These are phyloP conservation scores for Pythium vanterpoolii DNA, from an alignment of 352 stramenopile species.

Conservation along the genomic window DNA sequence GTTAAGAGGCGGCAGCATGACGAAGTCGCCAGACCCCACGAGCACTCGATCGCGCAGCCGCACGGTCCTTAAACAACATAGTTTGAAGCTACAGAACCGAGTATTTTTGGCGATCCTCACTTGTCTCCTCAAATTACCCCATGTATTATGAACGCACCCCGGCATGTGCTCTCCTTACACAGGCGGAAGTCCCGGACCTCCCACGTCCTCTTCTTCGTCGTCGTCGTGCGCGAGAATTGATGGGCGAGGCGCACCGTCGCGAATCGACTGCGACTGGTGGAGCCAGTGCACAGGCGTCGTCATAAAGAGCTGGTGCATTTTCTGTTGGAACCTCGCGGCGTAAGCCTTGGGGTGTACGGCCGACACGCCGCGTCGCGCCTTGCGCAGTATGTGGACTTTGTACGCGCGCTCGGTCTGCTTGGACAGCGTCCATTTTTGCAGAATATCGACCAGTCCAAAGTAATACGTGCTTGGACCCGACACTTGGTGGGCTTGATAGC, in stretches of 20 bases:
- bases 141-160: constrained; percentile 3
- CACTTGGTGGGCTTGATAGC: constrained; percentile 73
- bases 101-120: neutral
- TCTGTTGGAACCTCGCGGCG: constrained; percentile 74
- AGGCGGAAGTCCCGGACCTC: neutral
- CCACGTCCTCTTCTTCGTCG: constrained; percentile 12
- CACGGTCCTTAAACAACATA: neutral
- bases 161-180: neutral
- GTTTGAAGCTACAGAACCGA: neutral
- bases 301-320: constrained; percentile 83
- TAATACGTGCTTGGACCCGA: constrained; percentile 87
- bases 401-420: constrained; percentile 82
- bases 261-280: constrained; percentile 20
- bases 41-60: neutral
- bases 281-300: constrained; percentile 31
- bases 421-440: constrained; percentile 82
- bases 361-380: constrained; percentile 66
- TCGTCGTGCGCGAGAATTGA: neutral
- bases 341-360: constrained; percentile 71
- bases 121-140: neutral
- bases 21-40: neutral
- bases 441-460: constrained; percentile 87
- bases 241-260: constrained; percentile 16
- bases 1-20: constrained; percentile 6
- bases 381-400: constrained; percentile 80